Evolutionary conservation across 345 rosid species (phyloP).

Genomic region (Eucalyptus coolabah): DNA sequence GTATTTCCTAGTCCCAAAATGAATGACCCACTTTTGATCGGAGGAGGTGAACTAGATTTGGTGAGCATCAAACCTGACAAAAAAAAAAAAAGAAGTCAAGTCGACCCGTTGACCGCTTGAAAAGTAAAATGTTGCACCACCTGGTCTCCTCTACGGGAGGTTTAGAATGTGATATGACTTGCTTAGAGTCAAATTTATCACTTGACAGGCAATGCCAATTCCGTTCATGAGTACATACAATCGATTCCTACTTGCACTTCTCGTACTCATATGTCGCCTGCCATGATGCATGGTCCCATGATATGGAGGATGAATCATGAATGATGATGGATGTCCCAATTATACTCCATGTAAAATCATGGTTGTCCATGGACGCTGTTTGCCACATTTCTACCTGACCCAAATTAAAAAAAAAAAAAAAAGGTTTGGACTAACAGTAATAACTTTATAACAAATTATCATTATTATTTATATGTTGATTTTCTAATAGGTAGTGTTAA

Average conservation of each 20-base stretch:
- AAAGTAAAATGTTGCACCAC: not conserved
- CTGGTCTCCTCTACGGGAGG: not conserved
- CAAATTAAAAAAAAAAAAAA: fast-evolving
- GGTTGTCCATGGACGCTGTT: not conserved
- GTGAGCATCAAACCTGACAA: not conserved
- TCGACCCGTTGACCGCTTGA: not conserved
- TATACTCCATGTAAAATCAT: not conserved
- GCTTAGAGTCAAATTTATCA: not conserved
- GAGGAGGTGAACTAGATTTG: not conserved
- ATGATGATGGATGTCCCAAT: not conserved
- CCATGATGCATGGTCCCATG: not conserved
- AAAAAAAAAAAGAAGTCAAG: not conserved
- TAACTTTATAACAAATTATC: not conserved
- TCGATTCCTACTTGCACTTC: not conserved
- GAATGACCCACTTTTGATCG: not conserved
- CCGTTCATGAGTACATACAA: not conserved
- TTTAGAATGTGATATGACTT: not conserved
- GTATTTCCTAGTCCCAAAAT: not conserved
- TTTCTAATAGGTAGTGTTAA: not conserved
- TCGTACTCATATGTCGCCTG: not conserved
- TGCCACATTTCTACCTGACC: not conserved
- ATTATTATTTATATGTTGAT: not conserved
- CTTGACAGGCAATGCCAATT: not conserved
- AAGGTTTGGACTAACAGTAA: not conserved
- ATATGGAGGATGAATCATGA: not conserved